These are phyloP conservation scores for Eremothecium coryli DNA, from an alignment of 1,139 yeast genomes.

Conservation along the genomic window DNA sequence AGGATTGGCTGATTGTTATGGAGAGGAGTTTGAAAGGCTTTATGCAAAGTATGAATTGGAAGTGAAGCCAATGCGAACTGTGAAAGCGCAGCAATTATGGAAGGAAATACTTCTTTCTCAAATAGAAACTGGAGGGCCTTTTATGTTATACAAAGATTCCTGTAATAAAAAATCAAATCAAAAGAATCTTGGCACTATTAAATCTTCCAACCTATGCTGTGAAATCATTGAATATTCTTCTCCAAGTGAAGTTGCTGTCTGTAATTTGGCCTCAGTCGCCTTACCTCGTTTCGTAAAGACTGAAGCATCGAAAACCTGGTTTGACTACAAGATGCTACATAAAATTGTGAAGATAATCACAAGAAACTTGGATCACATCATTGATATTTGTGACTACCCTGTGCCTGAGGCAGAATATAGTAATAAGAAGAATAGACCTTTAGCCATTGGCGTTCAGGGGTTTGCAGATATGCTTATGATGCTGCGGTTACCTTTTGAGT, in stretches of 20 bases:
- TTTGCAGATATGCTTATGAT: slow-evolving; percentile 74
- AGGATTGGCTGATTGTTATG: slow-evolving; percentile 70
- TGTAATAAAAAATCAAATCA: slow-evolving; percentile 79
- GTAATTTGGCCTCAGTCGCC: slow-evolving; percentile 82
- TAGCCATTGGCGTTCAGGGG: slow-evolving; percentile 88
- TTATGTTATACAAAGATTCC: slow-evolving; percentile 83
- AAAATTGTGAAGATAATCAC: slow-evolving; percentile 64
- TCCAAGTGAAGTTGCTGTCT: slow-evolving; percentile 82
- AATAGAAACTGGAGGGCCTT: slow-evolving; percentile 90
- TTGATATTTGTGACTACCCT: slow-evolving; percentile 73
- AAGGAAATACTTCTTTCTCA: slow-evolving; percentile 77
- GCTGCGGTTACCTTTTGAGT: slow-evolving; percentile 70
- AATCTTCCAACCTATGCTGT: slow-evolving; percentile 82
- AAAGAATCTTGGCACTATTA: slow-evolving; percentile 76
- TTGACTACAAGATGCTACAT: slow-evolving; percentile 64
- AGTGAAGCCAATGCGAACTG: slow-evolving; percentile 49
- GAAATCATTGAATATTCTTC: slow-evolving; percentile 84
- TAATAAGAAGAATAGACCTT: slow-evolving; percentile 70
- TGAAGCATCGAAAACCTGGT: slow-evolving; percentile 37
- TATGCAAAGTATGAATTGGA: slow-evolving; percentile 62
- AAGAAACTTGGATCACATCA: slow-evolving; percentile 63
- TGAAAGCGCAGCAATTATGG: slow-evolving; percentile 86
- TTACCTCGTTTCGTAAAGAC: slow-evolving; percentile 56
- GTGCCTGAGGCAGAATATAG: slow-evolving; percentile 58
- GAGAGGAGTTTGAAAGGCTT: slow-evolving; percentile 64